These are phyloP conservation scores for Cordyceps militaris DNA, from an alignment of 2,329 filamentous ascomycete genomes.

Conservation along the genomic window DNA sequence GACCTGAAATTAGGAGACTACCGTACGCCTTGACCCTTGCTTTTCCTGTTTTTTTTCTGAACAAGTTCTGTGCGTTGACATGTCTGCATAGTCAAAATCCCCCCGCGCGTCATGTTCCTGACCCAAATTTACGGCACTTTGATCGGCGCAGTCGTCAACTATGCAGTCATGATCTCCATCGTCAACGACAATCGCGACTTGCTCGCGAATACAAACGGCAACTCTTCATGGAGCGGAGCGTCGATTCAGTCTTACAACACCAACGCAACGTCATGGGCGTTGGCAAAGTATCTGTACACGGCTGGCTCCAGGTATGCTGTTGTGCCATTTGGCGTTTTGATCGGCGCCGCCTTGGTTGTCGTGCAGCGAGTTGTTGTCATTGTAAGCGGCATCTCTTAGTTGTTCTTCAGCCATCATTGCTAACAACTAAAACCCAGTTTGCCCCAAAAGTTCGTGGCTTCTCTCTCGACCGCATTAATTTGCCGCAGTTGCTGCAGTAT, in stretches of 20 bases:
- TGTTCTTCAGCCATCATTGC: neutral
- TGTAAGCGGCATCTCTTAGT: slow-evolving; percentile 22
- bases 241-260: slow-evolving; percentile 43
- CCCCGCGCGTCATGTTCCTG: slow-evolving; percentile 46
- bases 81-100: slow-evolving; percentile 41
- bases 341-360: slow-evolving; percentile 39
- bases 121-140: slow-evolving; percentile 50
- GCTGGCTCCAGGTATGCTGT: slow-evolving; percentile 35
- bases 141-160: slow-evolving; percentile 47
- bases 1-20: slow-evolving; percentile 55
- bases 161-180: slow-evolving; percentile 49
- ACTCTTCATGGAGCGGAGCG: slow-evolving; percentile 46
- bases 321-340: slow-evolving; percentile 42
- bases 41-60: neutral
- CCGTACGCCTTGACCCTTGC: slow-evolving; percentile 27
- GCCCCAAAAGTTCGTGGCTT: slow-evolving; percentile 38
- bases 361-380: slow-evolving; percentile 37
- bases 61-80: slow-evolving; percentile 16
- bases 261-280: slow-evolving; percentile 41
- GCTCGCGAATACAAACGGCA: slow-evolving; percentile 38
- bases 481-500: slow-evolving; percentile 48
- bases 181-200: slow-evolving; percentile 41
- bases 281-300: slow-evolving; percentile 48
- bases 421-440: slow-evolving; percentile 27
- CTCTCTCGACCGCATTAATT: slow-evolving; percentile 37